These are phyloP conservation scores for Eucalyptus erythrocorys DNA, from an alignment of 345 rosid species.

Conservation along the genomic window DNA sequence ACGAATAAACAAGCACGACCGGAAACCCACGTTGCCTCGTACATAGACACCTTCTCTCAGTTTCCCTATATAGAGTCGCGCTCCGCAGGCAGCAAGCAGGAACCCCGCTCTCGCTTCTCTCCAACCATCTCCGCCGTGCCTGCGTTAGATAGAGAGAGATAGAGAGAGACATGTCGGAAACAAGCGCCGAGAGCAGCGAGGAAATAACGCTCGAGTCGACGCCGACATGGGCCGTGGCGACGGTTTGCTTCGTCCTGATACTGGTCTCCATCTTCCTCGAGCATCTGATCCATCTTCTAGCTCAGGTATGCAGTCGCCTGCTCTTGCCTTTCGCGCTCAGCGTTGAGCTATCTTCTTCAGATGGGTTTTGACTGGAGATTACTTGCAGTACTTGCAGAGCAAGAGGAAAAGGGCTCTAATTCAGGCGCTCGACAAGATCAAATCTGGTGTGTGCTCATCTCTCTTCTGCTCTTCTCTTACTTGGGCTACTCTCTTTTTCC, in stretches of 20 bases:
- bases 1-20: neutral
- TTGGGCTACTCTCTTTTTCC: neutral
- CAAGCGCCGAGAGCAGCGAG: neutral
- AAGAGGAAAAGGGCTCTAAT: constrained; percentile 46
- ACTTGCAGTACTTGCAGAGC: constrained; percentile 38
- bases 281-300: constrained; percentile 37
- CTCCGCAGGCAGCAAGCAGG: neutral
- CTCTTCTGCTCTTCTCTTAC: neutral
- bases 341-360: neutral
- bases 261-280: constrained; percentile 43
- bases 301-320: constrained; percentile 13
- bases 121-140: neutral
- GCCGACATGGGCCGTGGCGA: constrained; percentile 86
- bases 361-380: neutral
- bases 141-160: neutral
- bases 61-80: neutral
- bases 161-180: neutral
- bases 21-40: neutral
- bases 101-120: neutral
- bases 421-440: constrained; percentile 72
- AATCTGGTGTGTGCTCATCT: constrained; percentile 36
- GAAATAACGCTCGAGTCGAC: constrained; percentile 40
- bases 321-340: fast-evolving
- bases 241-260: constrained; percentile 59
- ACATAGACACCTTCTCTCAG: fast-evolving